A percentile compares a stretch with the other conserved stretches of the same genome.
These are phyloP conservation scores for Luffa acutangula DNA, from an alignment of 306 rosid genomes.

Conservation along the genomic window DNA sequence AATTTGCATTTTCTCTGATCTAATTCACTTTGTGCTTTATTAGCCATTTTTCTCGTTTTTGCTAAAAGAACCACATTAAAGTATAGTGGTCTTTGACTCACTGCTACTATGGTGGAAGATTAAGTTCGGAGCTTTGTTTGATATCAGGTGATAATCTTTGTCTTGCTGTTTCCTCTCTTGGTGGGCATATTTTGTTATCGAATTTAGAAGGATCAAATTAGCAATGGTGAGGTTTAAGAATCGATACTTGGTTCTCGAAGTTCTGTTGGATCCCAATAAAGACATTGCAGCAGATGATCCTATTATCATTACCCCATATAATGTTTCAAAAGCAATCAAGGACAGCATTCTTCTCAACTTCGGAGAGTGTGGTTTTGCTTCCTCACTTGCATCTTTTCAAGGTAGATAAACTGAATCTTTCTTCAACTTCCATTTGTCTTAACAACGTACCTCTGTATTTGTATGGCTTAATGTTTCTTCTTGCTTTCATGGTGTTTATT, in stretches of 20 bases:
- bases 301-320: slow-evolving; percentile 50
- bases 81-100: no score
- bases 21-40: no score
- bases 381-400: slow-evolving; percentile 57
- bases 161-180: background rate
- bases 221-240: slow-evolving; percentile 74
- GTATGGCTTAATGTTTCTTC: background rate
- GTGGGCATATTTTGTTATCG: background rate
- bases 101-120: background rate
- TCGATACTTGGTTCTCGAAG: slow-evolving; percentile 69
- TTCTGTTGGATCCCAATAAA: slow-evolving; percentile 63
- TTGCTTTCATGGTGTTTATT: slow-evolving; percentile 2
- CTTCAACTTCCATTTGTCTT: background rate
- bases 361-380: slow-evolving; percentile 87
- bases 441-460: background rate
- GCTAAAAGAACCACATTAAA: no score
- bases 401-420: slow-evolving; percentile 20
- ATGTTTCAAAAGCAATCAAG: slow-evolving; percentile 54
- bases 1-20: no score
- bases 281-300: slow-evolving; percentile 34
- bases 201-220: background rate
- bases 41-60: no score
- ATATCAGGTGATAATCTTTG: background rate
- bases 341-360: slow-evolving; percentile 65
- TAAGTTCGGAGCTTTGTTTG: background rate